Percentiles rank a stretch among this genome's conserved stretches.
These are phyloP conservation scores for Atkinsonella hypoxylon DNA, from an alignment of 2,329 filamentous ascomycete genomes.

Conservation along the genomic window DNA sequence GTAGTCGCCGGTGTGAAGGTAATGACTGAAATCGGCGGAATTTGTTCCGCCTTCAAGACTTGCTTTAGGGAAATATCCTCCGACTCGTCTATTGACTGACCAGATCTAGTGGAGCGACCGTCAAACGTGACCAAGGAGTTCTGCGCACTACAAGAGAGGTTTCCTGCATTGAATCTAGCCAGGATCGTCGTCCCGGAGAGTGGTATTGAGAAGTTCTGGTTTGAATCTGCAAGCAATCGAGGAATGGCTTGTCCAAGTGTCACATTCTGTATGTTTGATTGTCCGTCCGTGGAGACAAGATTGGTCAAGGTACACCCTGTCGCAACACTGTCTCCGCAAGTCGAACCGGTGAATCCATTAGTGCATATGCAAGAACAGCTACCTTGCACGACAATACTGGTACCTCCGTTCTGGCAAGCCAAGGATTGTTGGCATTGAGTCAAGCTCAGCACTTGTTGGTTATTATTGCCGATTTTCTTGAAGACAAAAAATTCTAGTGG, in stretches of 20 bases:
- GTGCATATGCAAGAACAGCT: constrained; percentile 79
- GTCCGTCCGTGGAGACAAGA: constrained; percentile 27
- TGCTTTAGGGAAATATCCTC: not conserved
- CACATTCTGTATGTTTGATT: constrained; percentile 43
- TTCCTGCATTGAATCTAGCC: constrained; percentile 61
- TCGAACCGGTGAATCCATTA: constrained; percentile 64
- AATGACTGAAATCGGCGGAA: constrained; percentile 6
- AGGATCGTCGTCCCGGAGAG: constrained; percentile 60
- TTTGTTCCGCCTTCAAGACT: constrained; percentile 1
- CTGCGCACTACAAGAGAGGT: constrained; percentile 70
- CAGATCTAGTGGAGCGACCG: constrained; percentile 32
- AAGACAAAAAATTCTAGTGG: constrained; percentile 57
- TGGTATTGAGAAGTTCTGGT: constrained; percentile 61
- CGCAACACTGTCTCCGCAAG: constrained; percentile 35
- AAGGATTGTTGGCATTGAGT: constrained; percentile 47
- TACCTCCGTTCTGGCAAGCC: constrained; percentile 69
- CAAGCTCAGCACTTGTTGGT: constrained; percentile 25
- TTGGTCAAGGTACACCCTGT: constrained; percentile 42
- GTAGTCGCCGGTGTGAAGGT: constrained; percentile 1
- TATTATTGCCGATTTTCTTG: constrained; percentile 29
- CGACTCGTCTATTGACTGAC: constrained; percentile 4
- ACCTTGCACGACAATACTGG: constrained; percentile 54
- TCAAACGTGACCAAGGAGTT: constrained; percentile 84
- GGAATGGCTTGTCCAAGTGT: constrained; percentile 74
- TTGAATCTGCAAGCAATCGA: constrained; percentile 53